Percentiles rank a stretch among this genome's conserved stretches.
These are phyloP conservation scores for Santalum album DNA, from an alignment of 164 flowering plant genomes.

Conservation along the genomic window DNA sequence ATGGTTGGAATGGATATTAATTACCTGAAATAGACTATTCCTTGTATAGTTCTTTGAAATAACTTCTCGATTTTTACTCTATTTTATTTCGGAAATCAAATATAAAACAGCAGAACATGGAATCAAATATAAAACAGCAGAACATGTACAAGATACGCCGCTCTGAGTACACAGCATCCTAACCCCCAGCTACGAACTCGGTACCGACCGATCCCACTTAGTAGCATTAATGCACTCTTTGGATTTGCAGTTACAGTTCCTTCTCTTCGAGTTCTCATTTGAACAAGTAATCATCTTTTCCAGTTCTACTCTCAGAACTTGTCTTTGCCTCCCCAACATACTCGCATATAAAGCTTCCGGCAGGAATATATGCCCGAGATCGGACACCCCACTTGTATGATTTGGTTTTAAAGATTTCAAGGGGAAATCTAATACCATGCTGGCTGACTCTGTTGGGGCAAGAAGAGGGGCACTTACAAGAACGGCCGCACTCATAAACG, in stretches of 20 bases:
- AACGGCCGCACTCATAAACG: conserved; percentile 1
- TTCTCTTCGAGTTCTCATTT: background rate
- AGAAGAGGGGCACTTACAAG: background rate
- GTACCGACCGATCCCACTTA: too few relatives aligned
- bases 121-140: too few relatives aligned
- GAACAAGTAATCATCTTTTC: background rate
- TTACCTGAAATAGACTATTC: too few relatives aligned
- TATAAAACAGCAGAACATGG: too few relatives aligned
- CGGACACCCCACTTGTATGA: background rate
- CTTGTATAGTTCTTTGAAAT: too few relatives aligned
- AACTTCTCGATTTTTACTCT: too few relatives aligned
- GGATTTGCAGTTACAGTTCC: background rate
- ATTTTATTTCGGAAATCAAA: too few relatives aligned
- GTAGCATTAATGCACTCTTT: background rate
- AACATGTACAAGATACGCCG: too few relatives aligned
- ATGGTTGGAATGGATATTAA: too few relatives aligned
- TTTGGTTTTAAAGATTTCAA: background rate
- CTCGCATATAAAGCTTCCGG: conserved; percentile 4
- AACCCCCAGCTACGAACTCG: too few relatives aligned
- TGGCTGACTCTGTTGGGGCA: conserved; percentile 3
- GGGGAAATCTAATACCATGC: conserved; percentile 1
- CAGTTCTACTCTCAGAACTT: background rate
- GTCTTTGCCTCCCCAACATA: background rate
- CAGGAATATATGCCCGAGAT: background rate
- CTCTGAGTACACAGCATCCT: too few relatives aligned